A percentile compares a stretch with the other conserved stretches of the same genome.
phyloP scores from a whole-genome alignment of 2,329 filamentous ascomycete species.

The Chaetomiaceae sp. region DNA sequence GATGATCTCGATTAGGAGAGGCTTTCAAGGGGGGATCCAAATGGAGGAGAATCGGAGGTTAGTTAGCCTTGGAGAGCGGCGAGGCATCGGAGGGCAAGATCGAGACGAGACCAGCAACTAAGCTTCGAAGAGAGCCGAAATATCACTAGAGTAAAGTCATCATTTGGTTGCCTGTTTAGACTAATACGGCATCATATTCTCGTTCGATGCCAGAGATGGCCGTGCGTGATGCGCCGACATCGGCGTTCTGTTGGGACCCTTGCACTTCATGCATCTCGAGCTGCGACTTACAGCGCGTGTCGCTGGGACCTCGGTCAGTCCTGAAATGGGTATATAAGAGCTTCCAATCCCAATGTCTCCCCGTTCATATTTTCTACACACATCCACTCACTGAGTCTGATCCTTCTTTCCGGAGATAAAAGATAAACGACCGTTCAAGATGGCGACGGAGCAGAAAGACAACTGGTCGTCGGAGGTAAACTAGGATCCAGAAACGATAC shows the following conservation, averaged over 20 bases:
- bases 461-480: constrained; percentile 40
- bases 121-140: background rate
- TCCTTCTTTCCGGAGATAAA: background rate
- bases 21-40: background rate
- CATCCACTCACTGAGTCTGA: background rate
- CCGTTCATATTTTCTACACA: background rate
- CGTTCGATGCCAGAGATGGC: background rate
- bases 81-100: constrained; percentile 8
- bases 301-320: background rate
- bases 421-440: constrained; percentile 4
- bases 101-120: background rate
- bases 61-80: background rate
- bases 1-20: constrained; percentile 29
- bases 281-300: background rate
- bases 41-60: background rate
- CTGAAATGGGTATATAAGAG: constrained; percentile 4
- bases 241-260: constrained; percentile 6
- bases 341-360: background rate
- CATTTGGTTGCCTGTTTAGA: background rate
- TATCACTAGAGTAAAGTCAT: no score
- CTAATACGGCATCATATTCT: background rate
- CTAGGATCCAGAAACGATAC: background rate
- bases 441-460: constrained; percentile 31
- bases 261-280: background rate
- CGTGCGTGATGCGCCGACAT: constrained; percentile 17